phyloP scores from a whole-genome alignment of 352 stramenopile genomes.

The Phytophthora capsici region DNA sequence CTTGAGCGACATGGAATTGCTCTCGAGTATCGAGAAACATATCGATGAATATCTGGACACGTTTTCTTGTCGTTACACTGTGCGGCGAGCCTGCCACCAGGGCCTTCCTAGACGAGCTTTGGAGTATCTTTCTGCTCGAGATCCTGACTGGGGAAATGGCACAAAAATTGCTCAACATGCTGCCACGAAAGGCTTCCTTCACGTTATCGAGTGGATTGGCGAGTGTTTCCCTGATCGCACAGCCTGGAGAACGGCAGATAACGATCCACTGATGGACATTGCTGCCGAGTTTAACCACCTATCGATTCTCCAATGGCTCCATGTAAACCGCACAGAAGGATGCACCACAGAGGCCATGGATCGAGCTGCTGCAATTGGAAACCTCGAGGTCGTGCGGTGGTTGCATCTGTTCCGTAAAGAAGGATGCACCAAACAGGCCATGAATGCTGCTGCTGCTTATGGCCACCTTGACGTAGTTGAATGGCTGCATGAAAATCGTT shows the following conservation, averaged over 20 bases:
- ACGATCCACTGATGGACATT: constrained; percentile 18
- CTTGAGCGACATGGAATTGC: background rate
- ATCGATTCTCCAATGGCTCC: constrained; percentile 23
- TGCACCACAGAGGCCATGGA: constrained; percentile 21
- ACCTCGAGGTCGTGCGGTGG: constrained; percentile 19
- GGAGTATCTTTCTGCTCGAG: constrained; percentile 19
- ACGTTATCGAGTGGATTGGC: constrained; percentile 22
- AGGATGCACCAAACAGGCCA: constrained; percentile 25
- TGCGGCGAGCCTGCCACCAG: constrained; percentile 9
- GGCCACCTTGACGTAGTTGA: constrained; percentile 20
- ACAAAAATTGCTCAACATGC: constrained; percentile 16
- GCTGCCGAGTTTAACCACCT: constrained; percentile 25
- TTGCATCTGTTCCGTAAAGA: constrained; percentile 12
- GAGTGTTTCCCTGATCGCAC: constrained; percentile 21
- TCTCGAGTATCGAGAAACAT: background rate
- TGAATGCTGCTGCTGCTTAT: constrained; percentile 19
- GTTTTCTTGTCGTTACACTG: constrained; percentile 14
- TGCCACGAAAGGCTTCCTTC: constrained; percentile 4
- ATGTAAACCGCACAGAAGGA: constrained; percentile 16
- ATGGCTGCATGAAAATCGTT: constrained; percentile 17
- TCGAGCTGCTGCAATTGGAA: constrained; percentile 16
- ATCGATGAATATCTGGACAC: constrained; percentile 17
- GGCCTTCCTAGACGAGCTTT: constrained; percentile 6
- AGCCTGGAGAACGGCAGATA: constrained; percentile 6
- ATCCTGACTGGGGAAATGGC: constrained; percentile 21